phyloP scores from a whole-genome alignment of 257 asterid species.

The Salvia rosmarinus region DNA sequence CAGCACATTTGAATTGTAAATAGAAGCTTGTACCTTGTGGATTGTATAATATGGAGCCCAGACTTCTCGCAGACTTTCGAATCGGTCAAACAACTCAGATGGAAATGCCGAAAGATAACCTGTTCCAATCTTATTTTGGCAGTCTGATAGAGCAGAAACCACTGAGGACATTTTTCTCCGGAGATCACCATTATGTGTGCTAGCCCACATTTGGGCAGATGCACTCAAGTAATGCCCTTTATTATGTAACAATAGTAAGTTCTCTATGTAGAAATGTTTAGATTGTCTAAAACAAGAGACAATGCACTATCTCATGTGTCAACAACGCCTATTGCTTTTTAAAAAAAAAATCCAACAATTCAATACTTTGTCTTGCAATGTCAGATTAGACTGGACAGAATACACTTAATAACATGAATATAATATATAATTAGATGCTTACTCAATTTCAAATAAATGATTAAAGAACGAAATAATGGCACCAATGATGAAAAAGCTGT shows the following conservation, averaged over 20 bases:
- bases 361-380: not conserved
- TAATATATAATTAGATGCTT: not conserved
- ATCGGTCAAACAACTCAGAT: constrained; percentile 70
- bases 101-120: constrained; percentile 97
- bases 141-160: constrained; percentile 59
- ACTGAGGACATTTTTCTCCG: constrained; percentile 55
- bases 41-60: constrained; percentile 99
- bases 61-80: constrained; percentile 68
- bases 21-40: constrained; percentile 70
- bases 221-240: constrained; percentile 95
- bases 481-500: not conserved
- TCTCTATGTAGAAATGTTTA: not conserved
- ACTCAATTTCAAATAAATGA: not conserved
- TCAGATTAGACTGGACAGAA: not conserved
- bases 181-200: constrained; percentile 64
- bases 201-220: constrained; percentile 89
- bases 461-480: not conserved
- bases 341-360: not conserved
- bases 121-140: constrained; percentile 70
- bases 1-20: not conserved
- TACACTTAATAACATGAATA: not conserved
- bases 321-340: not conserved
- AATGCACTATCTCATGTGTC: not conserved
- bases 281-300: not conserved
- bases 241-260: constrained; percentile 17